A percentile compares a stretch with the other conserved stretches of the same genome.
phyloP scores from a whole-genome alignment of 2,329 filamentous ascomycete genomes.

The Tolypocladium paradoxum region DNA sequence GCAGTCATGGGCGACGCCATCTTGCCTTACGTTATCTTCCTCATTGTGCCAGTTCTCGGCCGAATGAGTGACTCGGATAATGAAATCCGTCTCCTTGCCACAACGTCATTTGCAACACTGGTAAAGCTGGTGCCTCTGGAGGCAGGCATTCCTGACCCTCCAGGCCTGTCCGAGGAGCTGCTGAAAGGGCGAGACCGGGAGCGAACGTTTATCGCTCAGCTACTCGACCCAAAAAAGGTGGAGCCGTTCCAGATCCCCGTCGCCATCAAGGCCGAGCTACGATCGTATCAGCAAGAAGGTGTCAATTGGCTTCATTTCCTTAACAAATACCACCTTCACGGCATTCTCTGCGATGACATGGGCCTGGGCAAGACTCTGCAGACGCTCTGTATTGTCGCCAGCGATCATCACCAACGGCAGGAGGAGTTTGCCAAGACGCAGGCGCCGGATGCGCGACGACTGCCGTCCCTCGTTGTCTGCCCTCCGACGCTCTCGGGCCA shows the following conservation, averaged over 20 bases:
- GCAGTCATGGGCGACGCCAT: constrained; percentile 97
- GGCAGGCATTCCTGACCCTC: constrained; percentile 92
- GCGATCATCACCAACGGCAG: constrained; percentile 87
- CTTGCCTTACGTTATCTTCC: constrained; percentile 94
- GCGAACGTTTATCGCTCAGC: constrained; percentile 90
- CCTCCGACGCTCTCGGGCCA: constrained; percentile 93
- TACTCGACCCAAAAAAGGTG: constrained; percentile 93
- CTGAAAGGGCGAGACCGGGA: constrained; percentile 87
- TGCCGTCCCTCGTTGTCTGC: constrained; percentile 91
- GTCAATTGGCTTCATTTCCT: constrained; percentile 98
- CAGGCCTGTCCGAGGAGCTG: constrained; percentile 79
- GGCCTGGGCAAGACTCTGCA: constrained; percentile 95
- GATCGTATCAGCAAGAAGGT: constrained; percentile 95
- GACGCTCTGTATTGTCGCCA: constrained; percentile 94
- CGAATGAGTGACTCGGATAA: constrained; percentile 98
- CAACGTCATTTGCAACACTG: constrained; percentile 90
- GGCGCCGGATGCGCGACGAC: constrained; percentile 62
- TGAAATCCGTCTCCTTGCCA: constrained; percentile 86
- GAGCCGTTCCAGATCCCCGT: constrained; percentile 90
- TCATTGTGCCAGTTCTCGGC: constrained; percentile 91
- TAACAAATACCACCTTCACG: constrained; percentile 95
- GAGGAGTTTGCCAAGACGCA: constrained; percentile 81
- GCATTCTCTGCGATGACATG: constrained; percentile 98
- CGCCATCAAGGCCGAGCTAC: constrained; percentile 90
- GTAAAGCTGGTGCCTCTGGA: constrained; percentile 96